Evolutionary conservation across 345 rosid genomes (phyloP), one percentile per base, ranked within the genome.

Genomic region (Dimocarpus longan): DNA sequence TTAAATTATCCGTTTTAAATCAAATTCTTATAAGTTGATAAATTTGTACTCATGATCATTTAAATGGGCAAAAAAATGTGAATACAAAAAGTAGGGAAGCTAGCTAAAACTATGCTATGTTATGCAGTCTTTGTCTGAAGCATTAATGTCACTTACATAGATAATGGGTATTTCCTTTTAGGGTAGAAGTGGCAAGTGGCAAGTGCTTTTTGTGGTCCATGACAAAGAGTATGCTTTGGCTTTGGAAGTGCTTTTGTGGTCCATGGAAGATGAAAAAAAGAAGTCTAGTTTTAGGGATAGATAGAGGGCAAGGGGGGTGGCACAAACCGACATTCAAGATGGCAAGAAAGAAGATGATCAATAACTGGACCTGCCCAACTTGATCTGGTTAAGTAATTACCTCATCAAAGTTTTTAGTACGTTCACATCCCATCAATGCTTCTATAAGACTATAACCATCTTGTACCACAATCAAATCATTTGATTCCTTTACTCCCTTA

Each of bases 131-230:
- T 21, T 74, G 57, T 74, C 68, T 60, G 18, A 54, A 62, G 68
- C 77, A 74, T 62, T 62, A 63, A 74, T 42, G 48, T 60, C 66
- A 26, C 40, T 24, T 16, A 18, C 48, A 43, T 5, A n/a, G 48
- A 28, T 26, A 65, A 65, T 75, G 78, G 70, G 71, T 32, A 60
- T 66, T 64, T 66, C 48, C 40, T 39, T 79, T 74, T 8, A 15
- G 46, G 57, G 44, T 22, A 40, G 40, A 42, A n/a, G 26, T 21
- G 6, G 26, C 39, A 71, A 44, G 39, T 50, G 70, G 84, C 69
- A 77, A 78, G 88, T 84, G 85, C 82, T 24, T 8, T 8, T 56
- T 76, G 92, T 90, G 93, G 93, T 88, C 89, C 91, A 83, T 74
- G 77, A 48, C 71, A 67, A 50, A 78, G 66, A 66, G 81, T 64